These are phyloP conservation scores for Volvox africanus DNA, from an alignment of 139 green algal genomes.

Conservation along the genomic window DNA sequence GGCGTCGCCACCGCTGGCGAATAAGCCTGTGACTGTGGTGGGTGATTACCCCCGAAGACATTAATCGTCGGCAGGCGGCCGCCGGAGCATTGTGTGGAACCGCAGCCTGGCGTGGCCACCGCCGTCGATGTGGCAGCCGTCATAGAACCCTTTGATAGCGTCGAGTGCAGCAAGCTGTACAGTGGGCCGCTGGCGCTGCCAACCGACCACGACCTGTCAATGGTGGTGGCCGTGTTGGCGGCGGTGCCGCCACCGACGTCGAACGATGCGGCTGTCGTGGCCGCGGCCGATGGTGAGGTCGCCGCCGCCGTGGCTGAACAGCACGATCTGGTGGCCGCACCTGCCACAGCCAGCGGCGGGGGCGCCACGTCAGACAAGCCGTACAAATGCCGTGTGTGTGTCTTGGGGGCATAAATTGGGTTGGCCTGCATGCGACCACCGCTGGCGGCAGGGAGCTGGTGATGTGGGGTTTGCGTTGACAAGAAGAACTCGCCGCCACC, in stretches of 20 bases:
- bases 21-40: background rate
- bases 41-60: background rate
- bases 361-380: background rate
- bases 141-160: slow-evolving; percentile 7
- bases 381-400: slow-evolving; percentile 3
- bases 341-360: background rate
- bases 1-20: background rate
- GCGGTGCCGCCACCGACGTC: background rate
- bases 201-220: slow-evolving; percentile 22
- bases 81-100: slow-evolving; percentile 14
- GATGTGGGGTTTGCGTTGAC: no score
- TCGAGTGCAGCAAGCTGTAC: slow-evolving; percentile 29
- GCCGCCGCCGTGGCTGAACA: background rate
- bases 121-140: background rate
- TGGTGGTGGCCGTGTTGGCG: background rate
- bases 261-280: background rate
- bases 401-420: background rate
- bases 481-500: background rate
- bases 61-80: background rate
- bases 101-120: slow-evolving; percentile 4
- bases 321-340: background rate
- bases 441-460: background rate
- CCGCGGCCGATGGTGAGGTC: background rate
- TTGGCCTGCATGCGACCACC: background rate
- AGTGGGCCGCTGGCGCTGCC: slow-evolving; percentile 23